Evolutionary conservation across 805 yeast species (phyloP).

Genomic region (Nadsonia fulvescens): DNA sequence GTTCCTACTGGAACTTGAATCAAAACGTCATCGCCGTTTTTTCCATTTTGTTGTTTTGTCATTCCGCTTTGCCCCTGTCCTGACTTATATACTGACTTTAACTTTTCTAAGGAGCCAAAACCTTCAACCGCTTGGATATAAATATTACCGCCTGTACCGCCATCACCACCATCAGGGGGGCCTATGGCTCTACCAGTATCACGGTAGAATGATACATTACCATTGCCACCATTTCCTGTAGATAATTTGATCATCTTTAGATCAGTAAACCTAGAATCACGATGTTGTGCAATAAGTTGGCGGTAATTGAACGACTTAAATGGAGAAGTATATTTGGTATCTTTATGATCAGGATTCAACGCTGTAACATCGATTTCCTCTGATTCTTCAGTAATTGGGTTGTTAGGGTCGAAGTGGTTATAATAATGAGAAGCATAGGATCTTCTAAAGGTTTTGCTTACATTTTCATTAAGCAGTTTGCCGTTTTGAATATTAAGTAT

Average conservation of each 20-base stretch:
- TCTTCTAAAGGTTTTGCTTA: too few species aligned
- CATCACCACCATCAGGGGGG: conserved; percentile 99
- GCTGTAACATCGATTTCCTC: too few species aligned
- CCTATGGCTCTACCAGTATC: conserved; percentile 76
- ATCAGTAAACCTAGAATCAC: conserved; percentile 31
- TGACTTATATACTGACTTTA: conserved; percentile 54
- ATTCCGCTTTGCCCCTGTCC: conserved; percentile 56
- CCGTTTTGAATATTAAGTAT: too few species aligned
- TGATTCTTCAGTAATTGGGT: too few species aligned
- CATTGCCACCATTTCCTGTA: conserved; percentile 83
- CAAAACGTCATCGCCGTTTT: conserved; percentile 58
- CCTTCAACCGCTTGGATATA: conserved; percentile 69
- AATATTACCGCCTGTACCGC: conserved; percentile 82
- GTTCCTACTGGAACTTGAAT: conserved; percentile 90
- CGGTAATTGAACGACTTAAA: too few species aligned
- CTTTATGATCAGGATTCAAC: too few species aligned
- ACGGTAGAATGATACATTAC: conserved; percentile 67
- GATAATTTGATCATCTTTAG: conserved; percentile 43
- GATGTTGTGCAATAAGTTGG: conserved; percentile 1
- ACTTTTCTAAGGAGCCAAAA: conserved; percentile 48
- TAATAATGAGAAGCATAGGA: too few species aligned
- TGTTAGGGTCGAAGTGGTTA: too few species aligned
- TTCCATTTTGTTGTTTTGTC: conserved; percentile 71
- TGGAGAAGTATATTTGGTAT: too few species aligned
- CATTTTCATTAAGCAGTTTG: too few species aligned